Evolutionary conservation across 1,284 basidiomycete genomes (phyloP), one percentile per base, ranked within the genome.

Genomic region (Malassezia obtusa): DNA sequence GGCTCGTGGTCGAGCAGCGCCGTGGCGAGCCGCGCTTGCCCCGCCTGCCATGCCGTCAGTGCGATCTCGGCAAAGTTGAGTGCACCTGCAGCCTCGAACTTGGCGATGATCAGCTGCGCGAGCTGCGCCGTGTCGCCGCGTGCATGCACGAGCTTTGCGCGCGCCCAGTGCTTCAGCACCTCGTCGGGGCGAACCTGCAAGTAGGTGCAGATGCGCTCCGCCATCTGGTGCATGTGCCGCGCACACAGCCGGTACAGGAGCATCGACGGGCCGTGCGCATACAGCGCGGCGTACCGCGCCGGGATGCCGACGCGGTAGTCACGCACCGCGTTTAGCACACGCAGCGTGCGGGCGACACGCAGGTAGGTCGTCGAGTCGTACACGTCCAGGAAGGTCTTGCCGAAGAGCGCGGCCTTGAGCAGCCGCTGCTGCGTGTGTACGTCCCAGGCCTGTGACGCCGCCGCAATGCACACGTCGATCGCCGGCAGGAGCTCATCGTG

Each of bases 41-140:
- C 92, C 2, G 85, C 83, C 71, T 90, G 86, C 90, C 90, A 96
- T 19, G 92, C 91, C 36, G 84, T 83, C 74, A 83, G 83, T 0
- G 94, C 91, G 63, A 98, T 91, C 60, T 95, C 92, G 10, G 91
- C 89, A 73, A 89, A 95, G 69, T 87, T 89, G 22, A 94, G 86
- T 3, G 68, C 51, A 4, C 56, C 49, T 12, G 58, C 49, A 22
- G 15, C 26, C 36, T 49, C 28, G 35, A 53, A 58, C 6, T 30
- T 40, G 24, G 41, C 49, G 28, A 61, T 49, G 36, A 50, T 58
- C 17, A 31, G 30, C 45, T 54, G 15, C 61, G 52, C 37, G 54
- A 94, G 78, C 39, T 82, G 82, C 41, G 87, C 85, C 10, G 45
- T 52, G 7, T 61, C 60, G 41, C 52, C 59, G 61, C 82, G 81